Percentiles rank a stretch among this genome's conserved stretches.
These are phyloP conservation scores for Pyrenopolyporus hunteri DNA, from an alignment of 495 filamentous ascomycete genomes.

Conservation along the genomic window DNA sequence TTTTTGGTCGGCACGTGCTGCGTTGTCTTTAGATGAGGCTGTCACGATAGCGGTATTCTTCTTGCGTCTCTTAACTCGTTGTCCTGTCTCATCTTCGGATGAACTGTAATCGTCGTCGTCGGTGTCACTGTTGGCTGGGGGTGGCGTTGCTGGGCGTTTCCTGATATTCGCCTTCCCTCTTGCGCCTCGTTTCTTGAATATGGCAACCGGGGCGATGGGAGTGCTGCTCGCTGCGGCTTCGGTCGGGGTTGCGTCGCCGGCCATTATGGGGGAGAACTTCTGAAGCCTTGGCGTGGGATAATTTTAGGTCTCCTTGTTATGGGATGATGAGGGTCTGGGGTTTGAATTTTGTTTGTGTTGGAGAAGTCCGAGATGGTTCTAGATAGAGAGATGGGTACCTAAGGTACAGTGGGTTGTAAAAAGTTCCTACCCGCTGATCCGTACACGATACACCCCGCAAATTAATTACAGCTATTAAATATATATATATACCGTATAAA, in stretches of 20 bases:
- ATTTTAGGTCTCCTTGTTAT: neutral
- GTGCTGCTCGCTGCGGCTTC: constrained; percentile 38
- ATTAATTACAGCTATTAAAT: too few species aligned
- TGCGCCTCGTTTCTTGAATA: constrained; percentile 86
- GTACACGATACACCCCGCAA: too few species aligned
- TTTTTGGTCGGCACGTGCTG: constrained; percentile 49
- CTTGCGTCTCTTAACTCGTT: constrained; percentile 76
- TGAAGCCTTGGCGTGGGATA: neutral
- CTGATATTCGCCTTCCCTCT: constrained; percentile 79
- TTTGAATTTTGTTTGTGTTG: neutral
- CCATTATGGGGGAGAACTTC: constrained; percentile 24
- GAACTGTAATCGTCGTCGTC: constrained; percentile 65
- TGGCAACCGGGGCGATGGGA: constrained; percentile 55
- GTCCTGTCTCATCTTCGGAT: constrained; percentile 77
- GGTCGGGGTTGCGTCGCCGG: constrained; percentile 36
- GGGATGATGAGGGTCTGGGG: too few species aligned
- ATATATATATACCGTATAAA: too few species aligned
- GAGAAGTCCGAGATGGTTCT: too few species aligned
- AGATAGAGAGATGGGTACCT: neutral
- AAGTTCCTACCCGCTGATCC: too few species aligned
- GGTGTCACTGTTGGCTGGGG: constrained; percentile 64
- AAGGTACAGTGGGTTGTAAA: too few species aligned
- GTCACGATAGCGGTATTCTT: constrained; percentile 69
- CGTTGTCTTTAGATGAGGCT: constrained; percentile 54
- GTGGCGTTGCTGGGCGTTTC: constrained; percentile 83